Percentiles rank a stretch among this genome's conserved stretches.
These are phyloP conservation scores for Sapria himalayana DNA, from an alignment of 345 rosid species.

Conservation along the genomic window DNA sequence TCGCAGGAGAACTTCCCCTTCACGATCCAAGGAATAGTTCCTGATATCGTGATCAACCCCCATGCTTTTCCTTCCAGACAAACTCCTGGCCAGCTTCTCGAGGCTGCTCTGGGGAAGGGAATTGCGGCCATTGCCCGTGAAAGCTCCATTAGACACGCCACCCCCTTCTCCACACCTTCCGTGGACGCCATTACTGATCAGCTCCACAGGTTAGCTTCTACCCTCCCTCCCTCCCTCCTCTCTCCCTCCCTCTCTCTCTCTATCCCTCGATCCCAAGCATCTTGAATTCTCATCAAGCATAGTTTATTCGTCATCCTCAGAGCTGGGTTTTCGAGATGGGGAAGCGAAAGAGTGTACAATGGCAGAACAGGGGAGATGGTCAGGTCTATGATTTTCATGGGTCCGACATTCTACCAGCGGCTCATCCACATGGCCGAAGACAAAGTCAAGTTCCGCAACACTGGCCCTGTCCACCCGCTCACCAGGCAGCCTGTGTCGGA, in stretches of 20 bases:
- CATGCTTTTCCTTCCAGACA: constrained; percentile 91
- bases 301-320: too few species aligned
- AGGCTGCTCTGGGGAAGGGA: constrained; percentile 85
- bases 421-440: constrained; percentile 83
- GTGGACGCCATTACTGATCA: constrained; percentile 57
- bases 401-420: constrained; percentile 78
- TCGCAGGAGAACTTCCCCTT: constrained; percentile 84
- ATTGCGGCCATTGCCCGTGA: constrained; percentile 82
- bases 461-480: constrained; percentile 86
- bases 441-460: constrained; percentile 78
- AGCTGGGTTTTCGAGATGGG: constrained; percentile 81
- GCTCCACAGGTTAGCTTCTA: constrained; percentile 93
- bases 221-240: too few species aligned
- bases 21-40: constrained; percentile 79
- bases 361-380: constrained; percentile 72
- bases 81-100: constrained; percentile 84
- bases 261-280: too few species aligned
- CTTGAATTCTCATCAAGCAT: too few species aligned
- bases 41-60: constrained; percentile 73
- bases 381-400: constrained; percentile 52
- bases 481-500: constrained; percentile 82
- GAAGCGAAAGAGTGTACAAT: constrained; percentile 56
- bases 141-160: constrained; percentile 41
- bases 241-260: too few species aligned
- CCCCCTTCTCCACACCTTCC: constrained; percentile 72